These are phyloP conservation scores for Endocladia muricata DNA, from an alignment of 31 red algal species.

Conservation along the genomic window DNA sequence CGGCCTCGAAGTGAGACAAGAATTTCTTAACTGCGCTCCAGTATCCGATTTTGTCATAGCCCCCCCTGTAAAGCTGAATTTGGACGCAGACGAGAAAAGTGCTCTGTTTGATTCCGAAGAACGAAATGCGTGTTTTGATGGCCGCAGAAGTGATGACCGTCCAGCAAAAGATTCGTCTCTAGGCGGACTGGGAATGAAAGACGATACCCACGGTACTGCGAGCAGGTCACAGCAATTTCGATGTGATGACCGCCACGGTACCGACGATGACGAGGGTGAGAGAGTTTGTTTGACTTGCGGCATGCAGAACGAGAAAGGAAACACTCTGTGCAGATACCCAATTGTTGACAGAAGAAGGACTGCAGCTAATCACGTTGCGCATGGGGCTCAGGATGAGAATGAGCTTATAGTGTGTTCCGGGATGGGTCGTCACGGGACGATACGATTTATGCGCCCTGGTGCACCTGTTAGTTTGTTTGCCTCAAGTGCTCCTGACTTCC, in stretches of 20 bases:
- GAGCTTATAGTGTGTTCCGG: slow-evolving; percentile 69
- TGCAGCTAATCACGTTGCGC: slow-evolving; percentile 37
- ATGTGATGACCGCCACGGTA: not conserved
- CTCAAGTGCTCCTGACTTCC: slow-evolving; percentile 39
- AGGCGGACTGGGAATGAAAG: too few relatives aligned
- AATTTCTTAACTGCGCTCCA: slow-evolving; percentile 64
- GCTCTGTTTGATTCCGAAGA: too few relatives aligned
- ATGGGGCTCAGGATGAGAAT: slow-evolving; percentile 29
- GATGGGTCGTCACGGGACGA: slow-evolving; percentile 46
- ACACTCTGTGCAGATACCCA: not conserved
- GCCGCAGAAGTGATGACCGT: not conserved
- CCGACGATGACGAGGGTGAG: not conserved
- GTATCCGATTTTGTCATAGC: slow-evolving; percentile 66
- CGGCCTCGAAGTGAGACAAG: slow-evolving; percentile 66
- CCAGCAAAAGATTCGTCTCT: too few relatives aligned
- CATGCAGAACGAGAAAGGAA: not conserved
- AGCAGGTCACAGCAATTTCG: not conserved
- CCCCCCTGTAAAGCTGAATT: not conserved
- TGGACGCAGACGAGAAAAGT: not conserved
- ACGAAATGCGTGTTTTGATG: too few relatives aligned
- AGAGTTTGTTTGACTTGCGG: not conserved
- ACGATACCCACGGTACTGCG: too few relatives aligned
- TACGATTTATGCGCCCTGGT: slow-evolving; percentile 60
- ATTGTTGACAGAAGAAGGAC: not conserved
- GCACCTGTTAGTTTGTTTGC: slow-evolving; percentile 58